Evolutionary conservation across 306 rosid genomes (phyloP).

Genomic region (Prunus salicina): DNA sequence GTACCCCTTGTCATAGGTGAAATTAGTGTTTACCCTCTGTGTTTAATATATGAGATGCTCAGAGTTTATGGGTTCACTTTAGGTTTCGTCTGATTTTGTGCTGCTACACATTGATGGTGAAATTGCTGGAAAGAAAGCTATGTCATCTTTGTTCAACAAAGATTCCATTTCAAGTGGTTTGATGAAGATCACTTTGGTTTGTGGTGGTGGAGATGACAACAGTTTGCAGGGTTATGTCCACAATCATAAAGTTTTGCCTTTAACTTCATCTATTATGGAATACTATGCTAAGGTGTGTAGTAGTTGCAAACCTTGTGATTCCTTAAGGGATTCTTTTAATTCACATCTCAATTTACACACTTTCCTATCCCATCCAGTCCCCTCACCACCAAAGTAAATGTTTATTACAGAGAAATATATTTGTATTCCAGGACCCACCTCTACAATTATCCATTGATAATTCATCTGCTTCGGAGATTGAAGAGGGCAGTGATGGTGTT

Average conservation of each 20-base stretch:
- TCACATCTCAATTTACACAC: neutral
- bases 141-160: slow-evolving; percentile 34
- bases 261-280: slow-evolving; percentile 45
- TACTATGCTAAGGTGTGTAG: slow-evolving; percentile 52
- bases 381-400: slow-evolving; percentile 1
- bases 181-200: slow-evolving; percentile 50
- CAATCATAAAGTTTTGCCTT: slow-evolving; percentile 49
- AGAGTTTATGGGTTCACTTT: slow-evolving; percentile 25
- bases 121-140: slow-evolving; percentile 44
- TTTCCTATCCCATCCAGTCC: neutral
- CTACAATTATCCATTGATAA: slow-evolving; percentile 74
- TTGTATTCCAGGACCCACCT: slow-evolving; percentile 69
- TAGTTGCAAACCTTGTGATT: slow-evolving; percentile 21
- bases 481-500: slow-evolving; percentile 69
- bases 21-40: neutral
- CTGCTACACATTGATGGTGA: slow-evolving; percentile 76
- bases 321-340: neutral
- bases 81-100: slow-evolving; percentile 59
- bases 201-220: slow-evolving; percentile 48
- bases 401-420: slow-evolving; percentile 23
- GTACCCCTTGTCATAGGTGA: neutral
- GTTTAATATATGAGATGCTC: slow-evolving; percentile 8
- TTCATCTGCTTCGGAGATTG: slow-evolving; percentile 72
- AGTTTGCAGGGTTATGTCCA: slow-evolving; percentile 60
- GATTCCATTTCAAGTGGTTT: slow-evolving; percentile 33